Conservation (phyloP, 495 filamentous ascomycete genomes). For the Sabuloglossum arenarium region DNA sequence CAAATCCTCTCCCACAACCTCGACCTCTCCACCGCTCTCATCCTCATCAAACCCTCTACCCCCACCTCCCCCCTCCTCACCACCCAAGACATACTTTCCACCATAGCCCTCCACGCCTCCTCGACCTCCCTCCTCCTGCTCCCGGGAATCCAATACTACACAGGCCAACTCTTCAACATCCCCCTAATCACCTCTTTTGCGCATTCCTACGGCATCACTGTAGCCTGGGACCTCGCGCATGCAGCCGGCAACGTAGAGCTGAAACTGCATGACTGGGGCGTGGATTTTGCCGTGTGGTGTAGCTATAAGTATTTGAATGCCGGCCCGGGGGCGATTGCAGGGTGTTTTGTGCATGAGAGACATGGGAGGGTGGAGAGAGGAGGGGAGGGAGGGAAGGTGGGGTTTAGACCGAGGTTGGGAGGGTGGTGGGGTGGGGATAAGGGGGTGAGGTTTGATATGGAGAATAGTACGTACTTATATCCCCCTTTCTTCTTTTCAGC, state of each 20-base stretch:
- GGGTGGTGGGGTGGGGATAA: constrained; percentile 88
- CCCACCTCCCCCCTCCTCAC: constrained; percentile 30
- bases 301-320: constrained; percentile 92
- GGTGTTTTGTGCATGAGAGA: constrained; percentile 66
- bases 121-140: constrained; percentile 65
- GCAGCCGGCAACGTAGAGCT: constrained; percentile 81
- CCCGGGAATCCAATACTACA: constrained; percentile 88
- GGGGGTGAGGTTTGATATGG: constrained; percentile 56
- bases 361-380: constrained; percentile 32
- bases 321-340: constrained; percentile 74
- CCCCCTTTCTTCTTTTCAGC: too few species aligned
- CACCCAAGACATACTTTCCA: constrained; percentile 50
- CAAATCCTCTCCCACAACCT: constrained; percentile 67
- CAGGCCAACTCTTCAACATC: constrained; percentile 80
- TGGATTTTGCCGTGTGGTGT: constrained; percentile 95
- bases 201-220: constrained; percentile 48
- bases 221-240: constrained; percentile 93
- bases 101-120: constrained; percentile 56
- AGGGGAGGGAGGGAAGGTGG: constrained; percentile 20
- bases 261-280: constrained; percentile 73
- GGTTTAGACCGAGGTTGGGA: constrained; percentile 38
- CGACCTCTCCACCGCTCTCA: constrained; percentile 44
- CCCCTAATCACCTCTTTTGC: constrained; percentile 63
- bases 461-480: constrained; percentile 28
- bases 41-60: constrained; percentile 48